Evolutionary conservation across 2,329 filamentous ascomycete genomes (phyloP), one percentile per base, ranked within the genome.

Genomic region (Botrytis aclada): DNA sequence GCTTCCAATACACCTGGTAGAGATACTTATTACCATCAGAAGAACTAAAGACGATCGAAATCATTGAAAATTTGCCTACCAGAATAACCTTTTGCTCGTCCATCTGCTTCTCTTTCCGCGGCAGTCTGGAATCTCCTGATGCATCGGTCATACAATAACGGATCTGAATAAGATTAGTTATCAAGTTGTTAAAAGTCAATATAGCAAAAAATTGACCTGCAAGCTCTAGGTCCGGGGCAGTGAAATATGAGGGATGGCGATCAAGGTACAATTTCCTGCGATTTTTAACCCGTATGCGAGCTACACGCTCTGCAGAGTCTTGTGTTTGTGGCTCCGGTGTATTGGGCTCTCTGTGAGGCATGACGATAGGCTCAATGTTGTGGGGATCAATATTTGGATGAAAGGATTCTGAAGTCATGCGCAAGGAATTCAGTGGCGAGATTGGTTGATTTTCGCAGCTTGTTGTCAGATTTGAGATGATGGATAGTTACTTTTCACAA

Each of bases 101-200:
- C 80, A 58, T 81, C 80, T 56, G 80, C 80, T 76, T 81, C 79
- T 58, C 80, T 77, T 72, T 82, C 81, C 2, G 78, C 76, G 8
- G 80, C 74, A 8, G 79, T 75, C 73, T 81, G 80, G 58, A 81
- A 82, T 43, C 77, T 77, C 34, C 80, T 74, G 41, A 82, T 77
- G 56, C 80, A 81, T 54, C 78, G 78, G 72, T 82, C 81, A 72
- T 81, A 82, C 12, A 82, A 75, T 62, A 82, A 73, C 14, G 81
- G 81, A 76, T 82, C 80, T 81, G 47, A 43, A n/a, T 45, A 41
- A 7, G 43, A 67, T 78, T 72, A 78, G 75, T 74, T 56, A 43
- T 29, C 7, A 47, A 64, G 8, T 18, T 25, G 41, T 41, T 62
- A 70, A 58, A 58, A 37, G 45, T 62, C 20, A 20, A 20, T 37